These are phyloP conservation scores for Sinapis alba DNA, from an alignment of 441 rosid species.

Conservation along the genomic window DNA sequence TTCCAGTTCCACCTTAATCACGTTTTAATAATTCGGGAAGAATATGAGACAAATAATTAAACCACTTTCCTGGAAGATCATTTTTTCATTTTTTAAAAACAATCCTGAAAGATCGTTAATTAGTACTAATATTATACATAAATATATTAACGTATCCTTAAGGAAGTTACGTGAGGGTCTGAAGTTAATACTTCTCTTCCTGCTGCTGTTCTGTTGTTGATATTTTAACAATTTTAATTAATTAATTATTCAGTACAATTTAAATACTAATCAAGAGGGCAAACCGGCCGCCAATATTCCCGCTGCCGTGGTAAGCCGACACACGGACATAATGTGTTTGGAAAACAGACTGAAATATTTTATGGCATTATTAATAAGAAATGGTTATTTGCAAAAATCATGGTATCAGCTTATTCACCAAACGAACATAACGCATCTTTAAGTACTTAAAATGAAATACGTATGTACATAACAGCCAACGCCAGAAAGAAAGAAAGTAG, in stretches of 20 bases:
- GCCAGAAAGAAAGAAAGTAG: background rate
- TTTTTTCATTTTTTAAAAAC: no score
- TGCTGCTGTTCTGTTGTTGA: background rate
- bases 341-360: conserved; percentile 27
- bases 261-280: conserved; percentile 24
- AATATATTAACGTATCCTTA: background rate
- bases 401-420: conserved; percentile 20
- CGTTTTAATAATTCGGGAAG: conserved; percentile 10
- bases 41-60: conserved; percentile 13
- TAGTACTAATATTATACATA: background rate
- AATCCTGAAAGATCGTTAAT: conserved; percentile 3
- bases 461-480: background rate
- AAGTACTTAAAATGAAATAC: background rate
- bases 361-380: conserved; percentile 13
- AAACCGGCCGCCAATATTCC: conserved; percentile 53
- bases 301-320: conserved; percentile 57
- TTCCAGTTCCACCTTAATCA: conserved; percentile 30
- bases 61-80: conserved; percentile 26
- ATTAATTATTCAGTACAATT: background rate
- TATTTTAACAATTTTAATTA: conserved; percentile 19
- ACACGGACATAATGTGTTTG: conserved; percentile 50
- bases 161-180: conserved; percentile 31
- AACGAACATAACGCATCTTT: background rate
- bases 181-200: conserved; percentile 10
- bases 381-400: conserved; percentile 8